phyloP scores from a whole-genome alignment of 768 basidiomycete genomes.

The Terana coerulea region DNA sequence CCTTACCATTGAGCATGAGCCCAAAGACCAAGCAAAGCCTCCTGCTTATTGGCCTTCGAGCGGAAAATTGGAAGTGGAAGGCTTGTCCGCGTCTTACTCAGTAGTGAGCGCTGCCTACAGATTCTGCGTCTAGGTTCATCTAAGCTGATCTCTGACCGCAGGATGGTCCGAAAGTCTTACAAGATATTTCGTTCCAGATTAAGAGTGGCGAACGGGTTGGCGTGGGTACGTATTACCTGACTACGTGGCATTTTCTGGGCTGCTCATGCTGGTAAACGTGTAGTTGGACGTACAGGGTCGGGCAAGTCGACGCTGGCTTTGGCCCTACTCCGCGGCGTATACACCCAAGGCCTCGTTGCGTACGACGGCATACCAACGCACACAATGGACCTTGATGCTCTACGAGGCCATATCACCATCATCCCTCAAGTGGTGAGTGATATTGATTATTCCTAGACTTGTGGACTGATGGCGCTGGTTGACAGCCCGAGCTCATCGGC shows the following conservation, averaged over 20 bases:
- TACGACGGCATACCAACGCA: conserved; percentile 47
- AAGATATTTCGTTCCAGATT: conserved; percentile 46
- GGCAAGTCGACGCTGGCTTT: conserved; percentile 49
- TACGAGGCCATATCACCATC: conserved; percentile 52
- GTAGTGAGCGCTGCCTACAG: too few species aligned
- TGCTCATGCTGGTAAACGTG: neutral
- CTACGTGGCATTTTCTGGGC: neutral
- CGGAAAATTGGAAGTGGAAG: conserved; percentile 47
- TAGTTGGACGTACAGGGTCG: conserved; percentile 56
- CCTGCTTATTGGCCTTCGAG: conserved; percentile 64
- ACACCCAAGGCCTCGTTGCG: conserved; percentile 47
- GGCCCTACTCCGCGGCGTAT: conserved; percentile 50
- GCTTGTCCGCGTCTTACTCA: conserved; percentile 48
- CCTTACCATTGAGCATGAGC: conserved; percentile 52
- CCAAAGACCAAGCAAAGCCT: conserved; percentile 33
- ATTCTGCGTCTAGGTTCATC: too few species aligned
- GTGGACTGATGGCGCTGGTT: conserved; percentile 35
- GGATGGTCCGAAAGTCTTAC: conserved; percentile 54
- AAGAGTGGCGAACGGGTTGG: conserved; percentile 55
- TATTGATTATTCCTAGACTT: conserved; percentile 30
- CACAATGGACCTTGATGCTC: conserved; percentile 46
- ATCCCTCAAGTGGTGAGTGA: conserved; percentile 50
- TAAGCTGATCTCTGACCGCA: conserved; percentile 5
- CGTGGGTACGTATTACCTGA: conserved; percentile 32
- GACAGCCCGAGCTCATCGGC: conserved; percentile 35